Evolutionary conservation across 176 grass and related monocot species (phyloP).

Genomic region (Alloteropsis semialata): DNA sequence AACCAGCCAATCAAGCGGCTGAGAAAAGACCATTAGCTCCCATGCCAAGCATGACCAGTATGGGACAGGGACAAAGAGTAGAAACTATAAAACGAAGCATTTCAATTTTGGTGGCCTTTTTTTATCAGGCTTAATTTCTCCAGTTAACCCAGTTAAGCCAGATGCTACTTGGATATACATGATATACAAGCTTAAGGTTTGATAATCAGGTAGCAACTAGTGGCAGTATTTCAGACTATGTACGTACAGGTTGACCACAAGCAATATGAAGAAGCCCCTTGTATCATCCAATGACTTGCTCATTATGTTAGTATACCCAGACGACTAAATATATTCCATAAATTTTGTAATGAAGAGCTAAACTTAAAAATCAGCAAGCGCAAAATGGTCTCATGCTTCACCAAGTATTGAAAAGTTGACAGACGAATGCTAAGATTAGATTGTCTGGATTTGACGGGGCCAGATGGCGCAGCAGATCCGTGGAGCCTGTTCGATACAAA

Average conservation of each 20-base stretch:
- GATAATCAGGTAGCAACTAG: neutral
- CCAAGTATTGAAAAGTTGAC: neutral
- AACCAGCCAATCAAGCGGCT: neutral
- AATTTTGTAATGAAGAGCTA: neutral
- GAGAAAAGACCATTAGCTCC: neutral
- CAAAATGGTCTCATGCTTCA: neutral
- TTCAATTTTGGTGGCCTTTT: neutral
- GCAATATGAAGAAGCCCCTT: neutral
- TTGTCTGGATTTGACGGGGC: neutral
- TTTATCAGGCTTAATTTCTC: neutral
- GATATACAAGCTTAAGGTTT: neutral
- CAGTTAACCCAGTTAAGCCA: neutral
- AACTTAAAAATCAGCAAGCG: neutral
- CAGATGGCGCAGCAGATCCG: constrained; percentile 1
- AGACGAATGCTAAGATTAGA: neutral
- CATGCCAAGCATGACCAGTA: neutral
- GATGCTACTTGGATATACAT: neutral
- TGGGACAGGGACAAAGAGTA: neutral
- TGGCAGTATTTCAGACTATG: neutral
- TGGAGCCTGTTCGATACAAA: neutral
- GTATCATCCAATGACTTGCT: neutral
- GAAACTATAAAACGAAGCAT: neutral
- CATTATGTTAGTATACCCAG: neutral
- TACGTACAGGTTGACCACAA: neutral
- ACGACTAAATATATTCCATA: neutral